Evolutionary conservation across 305 asterid genomes (phyloP), one percentile per base, ranked within the genome.

Genomic region (Fraxinus albicans): DNA sequence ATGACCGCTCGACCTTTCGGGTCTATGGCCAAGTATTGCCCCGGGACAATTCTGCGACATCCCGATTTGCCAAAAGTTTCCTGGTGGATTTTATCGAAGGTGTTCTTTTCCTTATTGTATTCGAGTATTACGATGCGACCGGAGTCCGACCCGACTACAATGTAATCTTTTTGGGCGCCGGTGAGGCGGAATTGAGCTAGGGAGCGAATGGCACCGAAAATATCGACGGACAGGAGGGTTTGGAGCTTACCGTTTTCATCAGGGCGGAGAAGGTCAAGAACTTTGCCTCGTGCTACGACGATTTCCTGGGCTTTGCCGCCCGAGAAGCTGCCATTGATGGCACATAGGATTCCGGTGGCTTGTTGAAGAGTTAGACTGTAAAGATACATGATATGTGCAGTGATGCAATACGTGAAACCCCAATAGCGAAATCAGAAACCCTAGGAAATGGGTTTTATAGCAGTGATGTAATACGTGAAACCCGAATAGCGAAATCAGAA

Each of bases 1-100:
- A 97, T 95, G 6, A 94, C 99, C 82, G 99, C 99, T 87, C 99
- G 90, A 78, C 99, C 99, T 90, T 97, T 97, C 17, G 99, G 99
- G 85, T 97, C 99, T 78, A 97, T 83, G 34, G 96, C 99, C 86
- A 95, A 81, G 87, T 89, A 96, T 91, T 96, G 99, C 4, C 99
- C 99, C 0, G 99, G 99, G 1, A 96, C 99, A 75, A 97, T 95
- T 50, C 99, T 85, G 44, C 99, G 92, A 81, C 99, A 95, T 1
- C 98, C 99, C 2, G 99, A 97, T 80, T 95, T 97, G n/a, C 99
- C 99, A 44, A 92, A 97, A 0, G 99, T 97, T 83, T 97, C 99
- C 88, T 95, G 98, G 80, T 97, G 99, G 74, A 94, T 82, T 81
- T 95, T 95, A 80, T 97, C 98, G 15, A 97, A 95, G 12, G 84